Evolutionary conservation across 352 stramenopile genomes (phyloP).

Genomic region (Blastocystis sp.): DNA sequence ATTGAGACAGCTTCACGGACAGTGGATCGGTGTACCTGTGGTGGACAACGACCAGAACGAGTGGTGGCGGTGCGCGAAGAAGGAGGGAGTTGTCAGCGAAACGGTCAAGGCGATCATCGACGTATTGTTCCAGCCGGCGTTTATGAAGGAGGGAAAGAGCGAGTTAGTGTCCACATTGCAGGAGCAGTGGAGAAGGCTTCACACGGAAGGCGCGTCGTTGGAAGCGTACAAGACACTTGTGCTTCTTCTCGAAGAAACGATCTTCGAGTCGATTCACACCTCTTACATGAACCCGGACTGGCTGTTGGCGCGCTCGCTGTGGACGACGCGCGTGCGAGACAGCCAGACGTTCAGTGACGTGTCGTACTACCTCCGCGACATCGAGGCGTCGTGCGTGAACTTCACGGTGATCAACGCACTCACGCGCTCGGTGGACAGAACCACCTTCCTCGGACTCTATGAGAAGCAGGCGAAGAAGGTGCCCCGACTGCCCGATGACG

Average conservation of each 20-base stretch:
- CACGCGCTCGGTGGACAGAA: neutral
- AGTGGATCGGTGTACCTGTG: neutral
- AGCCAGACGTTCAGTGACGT: neutral
- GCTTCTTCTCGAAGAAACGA: neutral
- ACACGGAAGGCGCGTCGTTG: neutral
- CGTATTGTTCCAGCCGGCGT: conserved; percentile 25
- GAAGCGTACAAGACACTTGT: conserved; percentile 15
- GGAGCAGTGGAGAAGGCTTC: too few relatives aligned
- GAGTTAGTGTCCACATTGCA: neutral
- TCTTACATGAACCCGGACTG: conserved; percentile 53
- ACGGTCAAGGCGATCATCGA: neutral
- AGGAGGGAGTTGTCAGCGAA: neutral
- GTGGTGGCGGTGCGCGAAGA: neutral
- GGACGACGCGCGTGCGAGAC: neutral
- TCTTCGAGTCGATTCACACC: neutral
- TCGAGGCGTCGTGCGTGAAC: conserved; percentile 7
- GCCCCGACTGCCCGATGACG: conserved; percentile 21
- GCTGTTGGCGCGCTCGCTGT: neutral
- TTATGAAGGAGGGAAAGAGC: neutral
- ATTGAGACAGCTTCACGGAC: conserved; percentile 16
- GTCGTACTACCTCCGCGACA: conserved; percentile 5
- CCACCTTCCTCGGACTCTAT: neutral
- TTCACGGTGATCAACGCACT: conserved; percentile 42
- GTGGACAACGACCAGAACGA: neutral
- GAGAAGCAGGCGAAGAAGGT: conserved; percentile 55